Evolutionary conservation across 352 stramenopile species (phyloP).

Genomic region (Pythium aquatile): DNA sequence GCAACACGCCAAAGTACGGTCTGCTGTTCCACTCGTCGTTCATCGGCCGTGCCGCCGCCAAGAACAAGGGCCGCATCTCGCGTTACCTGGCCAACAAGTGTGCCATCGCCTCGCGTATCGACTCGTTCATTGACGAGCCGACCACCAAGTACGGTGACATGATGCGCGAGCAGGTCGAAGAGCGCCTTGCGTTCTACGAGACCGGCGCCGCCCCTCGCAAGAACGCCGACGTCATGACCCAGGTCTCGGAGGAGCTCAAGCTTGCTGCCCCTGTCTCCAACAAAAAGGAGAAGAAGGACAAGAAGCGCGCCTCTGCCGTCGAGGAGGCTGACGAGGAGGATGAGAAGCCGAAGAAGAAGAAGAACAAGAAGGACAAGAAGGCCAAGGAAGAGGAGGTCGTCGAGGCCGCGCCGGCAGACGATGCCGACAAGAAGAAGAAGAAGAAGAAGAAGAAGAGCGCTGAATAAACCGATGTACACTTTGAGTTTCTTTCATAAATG

Average conservation of each 20-base stretch:
- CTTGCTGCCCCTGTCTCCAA: slow-evolving; percentile 35
- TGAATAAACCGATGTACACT: slow-evolving; percentile 31
- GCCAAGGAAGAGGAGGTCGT: slow-evolving; percentile 31
- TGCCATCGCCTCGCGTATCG: slow-evolving; percentile 98
- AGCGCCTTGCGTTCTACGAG: slow-evolving; percentile 99
- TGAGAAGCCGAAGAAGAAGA: slow-evolving; percentile 70
- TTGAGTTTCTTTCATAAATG: slow-evolving; percentile 15
- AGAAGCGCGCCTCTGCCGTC: slow-evolving; percentile 66
- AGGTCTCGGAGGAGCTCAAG: slow-evolving; percentile 92
- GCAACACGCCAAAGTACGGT: slow-evolving; percentile 99
- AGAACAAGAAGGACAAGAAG: slow-evolving; percentile 76
- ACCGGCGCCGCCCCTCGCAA: slow-evolving; percentile 96
- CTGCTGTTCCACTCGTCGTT: slow-evolving; percentile 99
- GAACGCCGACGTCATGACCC: slow-evolving; percentile 99
- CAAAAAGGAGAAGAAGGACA: slow-evolving; percentile 76
- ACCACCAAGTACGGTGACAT: slow-evolving; percentile 98
- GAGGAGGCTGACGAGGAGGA: slow-evolving; percentile 70
- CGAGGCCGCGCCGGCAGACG: slow-evolving; percentile 26
- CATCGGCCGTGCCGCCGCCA: slow-evolving; percentile 97
- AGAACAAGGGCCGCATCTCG: slow-evolving; percentile 99
- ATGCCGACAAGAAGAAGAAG: slow-evolving; percentile 65
- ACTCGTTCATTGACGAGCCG: slow-evolving; percentile 97
- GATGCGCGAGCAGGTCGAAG: slow-evolving; percentile 99
- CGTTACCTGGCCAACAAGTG: slow-evolving; percentile 99
- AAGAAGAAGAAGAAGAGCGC: slow-evolving; percentile 78